phyloP scores from a whole-genome alignment of 495 filamentous ascomycete genomes.

The Cladorrhinum samala region DNA sequence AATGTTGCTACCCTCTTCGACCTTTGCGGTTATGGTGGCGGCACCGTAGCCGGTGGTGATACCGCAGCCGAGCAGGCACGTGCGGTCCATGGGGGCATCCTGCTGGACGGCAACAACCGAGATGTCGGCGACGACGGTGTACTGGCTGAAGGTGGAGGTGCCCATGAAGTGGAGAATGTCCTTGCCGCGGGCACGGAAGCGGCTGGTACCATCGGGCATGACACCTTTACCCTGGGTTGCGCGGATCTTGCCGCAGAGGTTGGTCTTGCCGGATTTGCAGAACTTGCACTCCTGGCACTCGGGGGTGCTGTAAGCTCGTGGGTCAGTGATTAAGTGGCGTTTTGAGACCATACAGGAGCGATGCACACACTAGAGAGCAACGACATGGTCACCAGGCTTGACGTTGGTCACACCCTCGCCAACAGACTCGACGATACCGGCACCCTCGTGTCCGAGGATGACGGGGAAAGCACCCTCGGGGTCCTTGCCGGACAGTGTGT shows the following conservation, averaged over 20 bases:
- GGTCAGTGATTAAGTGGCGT: background rate
- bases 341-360: background rate
- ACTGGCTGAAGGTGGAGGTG: slow-evolving; percentile 96
- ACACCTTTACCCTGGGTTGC: slow-evolving; percentile 93
- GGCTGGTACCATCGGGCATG: slow-evolving; percentile 95
- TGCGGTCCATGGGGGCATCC: slow-evolving; percentile 91
- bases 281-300: slow-evolving; percentile 99
- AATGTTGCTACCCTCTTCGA: slow-evolving; percentile 84
- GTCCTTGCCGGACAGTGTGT: slow-evolving; percentile 96
- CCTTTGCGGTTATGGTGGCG: slow-evolving; percentile 81
- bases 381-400: slow-evolving; percentile 85
- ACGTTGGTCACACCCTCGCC: slow-evolving; percentile 93
- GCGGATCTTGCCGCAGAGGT: slow-evolving; percentile 98
- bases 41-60: slow-evolving; percentile 99
- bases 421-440: slow-evolving; percentile 93
- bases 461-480: slow-evolving; percentile 98
- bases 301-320: slow-evolving; percentile 72
- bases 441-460: slow-evolving; percentile 93
- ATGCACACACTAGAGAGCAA: slow-evolving; percentile 80
- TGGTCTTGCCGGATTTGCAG: slow-evolving; percentile 98
- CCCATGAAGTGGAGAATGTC: slow-evolving; percentile 98
- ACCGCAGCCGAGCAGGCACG: slow-evolving; percentile 92
- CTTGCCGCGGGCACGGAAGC: slow-evolving; percentile 90
- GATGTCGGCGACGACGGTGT: slow-evolving; percentile 97
- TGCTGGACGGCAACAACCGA: slow-evolving; percentile 89